Evolutionary conservation across 78 protist species (phyloP).

Genomic region (Anaeramoeba ignava): DNA sequence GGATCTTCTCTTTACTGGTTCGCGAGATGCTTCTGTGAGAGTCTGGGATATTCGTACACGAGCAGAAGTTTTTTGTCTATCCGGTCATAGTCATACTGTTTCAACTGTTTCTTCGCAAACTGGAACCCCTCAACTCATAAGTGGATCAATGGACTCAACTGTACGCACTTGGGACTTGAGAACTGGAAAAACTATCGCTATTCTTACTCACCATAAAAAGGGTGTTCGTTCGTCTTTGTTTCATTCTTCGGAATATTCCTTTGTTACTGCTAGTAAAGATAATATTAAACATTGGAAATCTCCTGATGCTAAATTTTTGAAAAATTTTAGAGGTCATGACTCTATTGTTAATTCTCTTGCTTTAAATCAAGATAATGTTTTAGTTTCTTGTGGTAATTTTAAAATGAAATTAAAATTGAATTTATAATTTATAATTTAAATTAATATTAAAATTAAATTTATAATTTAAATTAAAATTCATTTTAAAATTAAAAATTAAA

Average conservation of each 20-base stretch:
- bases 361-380: constrained; percentile 61
- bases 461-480: too few species aligned
- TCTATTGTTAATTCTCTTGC: constrained; percentile 68
- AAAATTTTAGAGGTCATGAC: constrained; percentile 68
- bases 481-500: too few species aligned
- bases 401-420: too few species aligned
- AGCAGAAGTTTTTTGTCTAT: constrained; percentile 32
- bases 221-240: constrained; percentile 51
- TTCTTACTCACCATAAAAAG: constrained; percentile 94
- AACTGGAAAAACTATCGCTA: constrained; percentile 34
- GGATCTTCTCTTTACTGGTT: constrained; percentile 92
- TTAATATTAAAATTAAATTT: background rate
- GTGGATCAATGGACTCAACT: constrained; percentile 68
- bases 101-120: constrained; percentile 50
- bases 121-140: constrained; percentile 29
- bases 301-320: constrained; percentile 80
- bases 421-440: too few species aligned
- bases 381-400: constrained; percentile 11
- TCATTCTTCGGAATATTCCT: constrained; percentile 77
- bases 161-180: constrained; percentile 91
- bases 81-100: constrained; percentile 71
- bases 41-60: constrained; percentile 93
- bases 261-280: constrained; percentile 79
- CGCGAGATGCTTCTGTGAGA: constrained; percentile 68
- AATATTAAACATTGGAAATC: constrained; percentile 85